These are phyloP conservation scores for Blastobotrys aristatus DNA, from an alignment of 1,139 yeast species.

Conservation along the genomic window DNA sequence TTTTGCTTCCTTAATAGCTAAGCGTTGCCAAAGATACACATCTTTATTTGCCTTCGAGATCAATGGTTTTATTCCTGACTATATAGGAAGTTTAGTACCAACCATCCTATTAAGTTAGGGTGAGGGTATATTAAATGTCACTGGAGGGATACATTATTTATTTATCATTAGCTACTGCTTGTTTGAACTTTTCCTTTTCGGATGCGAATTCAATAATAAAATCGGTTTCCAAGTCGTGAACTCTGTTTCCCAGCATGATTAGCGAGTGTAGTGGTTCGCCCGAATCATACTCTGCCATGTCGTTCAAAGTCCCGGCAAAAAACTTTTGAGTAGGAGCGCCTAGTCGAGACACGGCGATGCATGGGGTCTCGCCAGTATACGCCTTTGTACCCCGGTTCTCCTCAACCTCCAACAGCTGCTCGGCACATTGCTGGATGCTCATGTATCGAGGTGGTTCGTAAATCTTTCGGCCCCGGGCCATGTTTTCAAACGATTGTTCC, in stretches of 20 bases:
- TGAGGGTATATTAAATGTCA: slow-evolving; percentile 36
- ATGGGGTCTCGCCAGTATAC: slow-evolving; percentile 82
- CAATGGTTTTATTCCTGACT: slow-evolving; percentile 30
- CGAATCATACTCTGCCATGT: slow-evolving; percentile 70
- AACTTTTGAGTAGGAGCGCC: slow-evolving; percentile 82
- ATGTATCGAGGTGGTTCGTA: slow-evolving; percentile 97
- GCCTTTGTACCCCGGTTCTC: slow-evolving; percentile 59
- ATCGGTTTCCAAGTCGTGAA: slow-evolving; percentile 88
- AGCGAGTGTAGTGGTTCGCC: slow-evolving; percentile 95
- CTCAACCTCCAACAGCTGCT: slow-evolving; percentile 82
- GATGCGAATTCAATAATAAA: slow-evolving; percentile 73
- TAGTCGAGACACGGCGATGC: slow-evolving; percentile 85
- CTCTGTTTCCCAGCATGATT: slow-evolving; percentile 86
- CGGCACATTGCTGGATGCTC: slow-evolving; percentile 86
- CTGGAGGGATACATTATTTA: slow-evolving; percentile 42
- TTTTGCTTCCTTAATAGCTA: slow-evolving; percentile 28
- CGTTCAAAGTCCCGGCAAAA: slow-evolving; percentile 74
- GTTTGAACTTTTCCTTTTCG: slow-evolving; percentile 55
- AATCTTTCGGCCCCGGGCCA: slow-evolving; percentile 87
- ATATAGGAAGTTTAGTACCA: slow-evolving; percentile 38
- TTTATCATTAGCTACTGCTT: slow-evolving; percentile 62
- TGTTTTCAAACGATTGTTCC: slow-evolving; percentile 90
- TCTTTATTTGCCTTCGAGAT: slow-evolving; percentile 34
- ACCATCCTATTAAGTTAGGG: slow-evolving; percentile 32
- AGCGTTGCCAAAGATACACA: slow-evolving; percentile 36